Evolutionary conservation across 2,329 filamentous ascomycete species (phyloP), one percentile per base, ranked within the genome.

Genomic region (Cladophialophora exuberans): DNA sequence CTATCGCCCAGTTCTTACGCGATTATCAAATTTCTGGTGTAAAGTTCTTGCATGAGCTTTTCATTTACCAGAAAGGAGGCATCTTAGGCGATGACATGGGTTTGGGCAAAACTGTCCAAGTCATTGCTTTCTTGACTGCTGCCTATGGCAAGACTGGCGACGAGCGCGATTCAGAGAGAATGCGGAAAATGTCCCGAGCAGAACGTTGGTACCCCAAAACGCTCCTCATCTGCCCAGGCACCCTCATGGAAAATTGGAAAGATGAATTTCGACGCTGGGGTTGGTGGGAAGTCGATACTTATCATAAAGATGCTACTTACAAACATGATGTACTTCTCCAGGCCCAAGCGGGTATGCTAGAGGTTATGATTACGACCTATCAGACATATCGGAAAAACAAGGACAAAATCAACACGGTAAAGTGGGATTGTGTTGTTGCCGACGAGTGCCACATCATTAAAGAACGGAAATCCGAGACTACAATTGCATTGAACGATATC

Each of bases 11-110:
- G 67, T 97, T 94, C 74, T 77, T 99, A 44, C 85, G 94, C 56
- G 89, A 92, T 60, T 99, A 99, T 66, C 94, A 99, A 70, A 79
- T 97, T 1, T 82, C 88, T 23, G 94, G 94, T 4, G 89, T 88
- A 11, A 80, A 83, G 26, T 97, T 97, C 65, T 78, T 99, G 6
- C 92, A 97, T 68, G 83, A 89, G 56, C 81, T 89, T 18, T 97
- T 97, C 67, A 87, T 97, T 3, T 93, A 90, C 62, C 94, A 99
- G 67, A 87, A 87, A 64, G 94, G 94, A 1, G 90, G 89, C 1
- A 89, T 99, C 18, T 79, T 99, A 0, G 92, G 93, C 2, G 94
- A 99, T 67, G 94, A 99, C 66, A 99, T 99, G 94, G 94, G 94
- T 17, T 73, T 99, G 26, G 94, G 94, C 0, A 99, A 99, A 72